Conservation (phyloP, 148 eudicot genomes). For the Amaranthus hypochondriacus region DNA sequence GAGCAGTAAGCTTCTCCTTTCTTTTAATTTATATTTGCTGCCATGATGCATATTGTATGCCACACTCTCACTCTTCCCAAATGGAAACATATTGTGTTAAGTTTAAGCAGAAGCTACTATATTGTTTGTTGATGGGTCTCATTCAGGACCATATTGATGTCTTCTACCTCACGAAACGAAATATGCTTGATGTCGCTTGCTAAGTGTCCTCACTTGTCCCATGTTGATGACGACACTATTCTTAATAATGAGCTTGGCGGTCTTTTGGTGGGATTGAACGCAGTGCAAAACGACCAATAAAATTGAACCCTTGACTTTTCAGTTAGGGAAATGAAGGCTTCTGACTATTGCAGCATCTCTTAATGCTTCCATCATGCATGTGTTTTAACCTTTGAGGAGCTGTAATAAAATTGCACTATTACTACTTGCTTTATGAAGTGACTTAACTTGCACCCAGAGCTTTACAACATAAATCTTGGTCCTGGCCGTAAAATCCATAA, state of each 20-base stretch:
- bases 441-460: too few relatives aligned
- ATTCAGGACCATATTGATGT: neutral
- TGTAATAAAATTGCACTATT: too few relatives aligned
- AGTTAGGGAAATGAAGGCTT: neutral
- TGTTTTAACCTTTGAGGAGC: too few relatives aligned
- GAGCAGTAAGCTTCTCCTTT: constrained; percentile 48
- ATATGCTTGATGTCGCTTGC: neutral
- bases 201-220: neutral
- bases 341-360: neutral
- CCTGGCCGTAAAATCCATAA: too few relatives aligned
- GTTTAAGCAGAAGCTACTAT: neutral
- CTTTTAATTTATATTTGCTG: neutral
- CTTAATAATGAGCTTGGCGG: neutral
- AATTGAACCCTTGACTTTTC: neutral
- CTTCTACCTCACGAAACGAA: too few relatives aligned
- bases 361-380: neutral
- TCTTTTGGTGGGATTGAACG: neutral
- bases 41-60: constrained; percentile 7
- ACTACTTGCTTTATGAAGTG: too few relatives aligned
- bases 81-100: neutral
- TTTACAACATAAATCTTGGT: too few relatives aligned
- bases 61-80: neutral
- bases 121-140: neutral
- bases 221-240: neutral
- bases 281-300: neutral